A percentile compares a stretch with the other conserved stretches of the same genome.
These are phyloP conservation scores for Scleromitrula shiraiana DNA, from an alignment of 2,329 filamentous ascomycete genomes.

Conservation along the genomic window DNA sequence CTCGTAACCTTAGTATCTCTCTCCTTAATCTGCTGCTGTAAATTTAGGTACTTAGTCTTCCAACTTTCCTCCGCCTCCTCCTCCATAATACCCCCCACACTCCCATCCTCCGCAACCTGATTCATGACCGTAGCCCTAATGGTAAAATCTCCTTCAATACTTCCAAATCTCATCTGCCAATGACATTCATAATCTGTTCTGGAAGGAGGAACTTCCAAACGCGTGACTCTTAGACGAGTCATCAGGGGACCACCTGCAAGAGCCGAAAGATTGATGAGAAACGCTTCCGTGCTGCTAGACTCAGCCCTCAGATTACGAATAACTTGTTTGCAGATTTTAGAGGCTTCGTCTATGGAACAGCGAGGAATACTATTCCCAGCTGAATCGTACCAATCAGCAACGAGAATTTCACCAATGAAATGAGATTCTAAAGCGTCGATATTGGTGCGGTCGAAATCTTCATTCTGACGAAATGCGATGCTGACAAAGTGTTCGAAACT, in stretches of 20 bases:
- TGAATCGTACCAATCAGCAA: constrained; percentile 44
- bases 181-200: constrained; percentile 41
- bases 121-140: constrained; percentile 38
- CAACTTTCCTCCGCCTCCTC: constrained; percentile 33
- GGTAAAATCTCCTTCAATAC: constrained; percentile 43
- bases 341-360: constrained; percentile 44
- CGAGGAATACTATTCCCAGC: constrained; percentile 36
- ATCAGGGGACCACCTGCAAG: constrained; percentile 48
- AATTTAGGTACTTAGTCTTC: constrained; percentile 46
- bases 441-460: constrained; percentile 38
- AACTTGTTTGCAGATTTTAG: constrained; percentile 45
- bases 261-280: constrained; percentile 51
- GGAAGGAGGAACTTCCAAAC: constrained; percentile 33
- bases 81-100: constrained; percentile 8
- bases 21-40: constrained; percentile 52
- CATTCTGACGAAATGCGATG: constrained; percentile 26
- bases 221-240: constrained; percentile 35
- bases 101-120: constrained; percentile 22
- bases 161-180: constrained; percentile 50
- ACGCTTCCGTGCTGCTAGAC: constrained; percentile 44
- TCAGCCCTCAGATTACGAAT: constrained; percentile 45
- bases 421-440: constrained; percentile 48
- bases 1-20: constrained; percentile 45
- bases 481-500: constrained; percentile 22
- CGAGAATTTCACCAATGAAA: constrained; percentile 43